A percentile compares a stretch with the other conserved stretches of the same genome.
Conservation (phyloP, 768 basidiomycete species). For the Rhizopogon roseolus region DNA sequence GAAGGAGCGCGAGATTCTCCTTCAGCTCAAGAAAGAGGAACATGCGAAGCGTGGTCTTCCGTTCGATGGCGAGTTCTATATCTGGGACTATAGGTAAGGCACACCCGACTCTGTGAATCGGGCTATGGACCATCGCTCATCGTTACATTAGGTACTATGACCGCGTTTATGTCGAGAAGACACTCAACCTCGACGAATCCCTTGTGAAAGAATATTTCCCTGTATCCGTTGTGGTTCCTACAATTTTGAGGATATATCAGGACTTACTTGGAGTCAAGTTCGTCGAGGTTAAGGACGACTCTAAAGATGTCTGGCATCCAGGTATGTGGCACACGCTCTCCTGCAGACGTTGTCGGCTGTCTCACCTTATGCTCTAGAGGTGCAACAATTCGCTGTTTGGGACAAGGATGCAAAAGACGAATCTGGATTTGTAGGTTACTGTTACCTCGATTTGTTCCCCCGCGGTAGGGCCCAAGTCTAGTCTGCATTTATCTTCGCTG, state of each 20-base stretch:
- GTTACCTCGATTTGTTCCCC: slow-evolving; percentile 86
- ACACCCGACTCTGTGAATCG: slow-evolving; percentile 16
- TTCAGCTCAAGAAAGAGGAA: slow-evolving; percentile 74
- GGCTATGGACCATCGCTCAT: neutral
- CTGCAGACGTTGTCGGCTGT: neutral
- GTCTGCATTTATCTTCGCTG: neutral
- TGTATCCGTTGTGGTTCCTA: slow-evolving; percentile 75
- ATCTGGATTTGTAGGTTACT: slow-evolving; percentile 76
- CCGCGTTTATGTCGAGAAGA: slow-evolving; percentile 51
- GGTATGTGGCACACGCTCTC: slow-evolving; percentile 36
- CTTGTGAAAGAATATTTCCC: slow-evolving; percentile 89
- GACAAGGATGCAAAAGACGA: slow-evolving; percentile 67
- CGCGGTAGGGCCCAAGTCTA: slow-evolving; percentile 43
- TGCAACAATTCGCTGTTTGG: slow-evolving; percentile 84
- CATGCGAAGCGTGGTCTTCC: slow-evolving; percentile 53
- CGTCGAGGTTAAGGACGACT: slow-evolving; percentile 45
- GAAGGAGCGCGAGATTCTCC: slow-evolving; percentile 61
- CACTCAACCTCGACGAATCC: slow-evolving; percentile 67
- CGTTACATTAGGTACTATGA: slow-evolving; percentile 23
- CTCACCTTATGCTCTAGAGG: slow-evolving; percentile 41
- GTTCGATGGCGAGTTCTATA: slow-evolving; percentile 69
- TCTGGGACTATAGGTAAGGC: slow-evolving; percentile 84
- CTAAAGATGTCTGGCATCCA: slow-evolving; percentile 73
- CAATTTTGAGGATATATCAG: slow-evolving; percentile 82
- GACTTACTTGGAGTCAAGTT: slow-evolving; percentile 75